Conservation (phyloP, 495 filamentous ascomycete genomes). For the Hypomontagnella monticulosa region DNA sequence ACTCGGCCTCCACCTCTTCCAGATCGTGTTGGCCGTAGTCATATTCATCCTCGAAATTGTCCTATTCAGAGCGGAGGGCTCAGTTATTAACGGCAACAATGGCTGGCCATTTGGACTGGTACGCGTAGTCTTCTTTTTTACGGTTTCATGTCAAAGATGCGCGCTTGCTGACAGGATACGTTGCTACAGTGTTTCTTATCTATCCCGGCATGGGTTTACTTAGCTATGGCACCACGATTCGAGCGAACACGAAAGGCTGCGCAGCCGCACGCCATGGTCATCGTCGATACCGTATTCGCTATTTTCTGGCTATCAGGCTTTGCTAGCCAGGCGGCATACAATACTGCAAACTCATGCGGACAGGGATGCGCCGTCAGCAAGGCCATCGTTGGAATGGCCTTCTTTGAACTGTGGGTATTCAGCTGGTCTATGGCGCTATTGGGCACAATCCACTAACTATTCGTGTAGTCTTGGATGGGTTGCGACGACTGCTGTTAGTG, state of each 20-base stretch:
- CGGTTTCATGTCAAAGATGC: not conserved
- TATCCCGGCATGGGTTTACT: conserved; percentile 83
- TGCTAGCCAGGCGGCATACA: conserved; percentile 75
- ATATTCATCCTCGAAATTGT: conserved; percentile 78
- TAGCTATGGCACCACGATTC: conserved; percentile 84
- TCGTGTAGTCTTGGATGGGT: conserved; percentile 74
- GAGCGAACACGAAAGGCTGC: conserved; percentile 80
- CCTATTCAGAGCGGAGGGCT: conserved; percentile 69
- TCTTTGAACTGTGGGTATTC: conserved; percentile 76
- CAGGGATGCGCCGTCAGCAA: conserved; percentile 76
- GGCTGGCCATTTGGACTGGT: conserved; percentile 84
- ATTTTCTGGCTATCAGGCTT: conserved; percentile 89
- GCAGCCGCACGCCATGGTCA: conserved; percentile 82
- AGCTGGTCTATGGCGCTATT: conserved; percentile 31
- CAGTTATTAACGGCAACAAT: conserved; percentile 71
- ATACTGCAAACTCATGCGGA: conserved; percentile 59
- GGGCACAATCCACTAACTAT: conserved; percentile 16
- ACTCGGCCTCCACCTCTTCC: conserved; percentile 64
- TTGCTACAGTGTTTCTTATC: conserved; percentile 79
- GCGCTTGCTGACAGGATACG: conserved; percentile 11
- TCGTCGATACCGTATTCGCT: conserved; percentile 75
- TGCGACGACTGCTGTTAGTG: conserved; percentile 75
- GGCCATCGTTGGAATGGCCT: conserved; percentile 77
- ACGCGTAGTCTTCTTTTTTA: conserved; percentile 46
- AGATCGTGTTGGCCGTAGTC: conserved; percentile 74